A percentile compares a stretch with the other conserved stretches of the same genome.
phyloP scores from a whole-genome alignment of 345 rosid species.

The Cardamine occulta region DNA sequence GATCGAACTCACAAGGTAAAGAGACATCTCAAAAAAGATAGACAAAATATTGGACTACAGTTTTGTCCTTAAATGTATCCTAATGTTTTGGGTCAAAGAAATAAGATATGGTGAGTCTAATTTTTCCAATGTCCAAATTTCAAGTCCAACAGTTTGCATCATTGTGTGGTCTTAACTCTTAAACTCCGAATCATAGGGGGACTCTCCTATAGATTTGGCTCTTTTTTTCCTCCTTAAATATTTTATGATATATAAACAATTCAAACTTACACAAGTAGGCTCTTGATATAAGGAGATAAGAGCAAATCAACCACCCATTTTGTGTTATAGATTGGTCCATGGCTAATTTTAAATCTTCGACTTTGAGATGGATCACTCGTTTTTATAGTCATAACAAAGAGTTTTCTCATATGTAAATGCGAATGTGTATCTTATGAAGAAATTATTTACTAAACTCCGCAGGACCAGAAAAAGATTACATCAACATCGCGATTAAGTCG shows the following conservation, averaged over 20 bases:
- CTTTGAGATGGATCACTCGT: slow-evolving; percentile 21
- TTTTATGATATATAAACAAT: slow-evolving; percentile 29
- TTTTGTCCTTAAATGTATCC: slow-evolving; percentile 38
- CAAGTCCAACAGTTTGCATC: slow-evolving; percentile 32
- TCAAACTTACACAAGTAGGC: slow-evolving; percentile 33
- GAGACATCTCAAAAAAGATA: slow-evolving; percentile 23
- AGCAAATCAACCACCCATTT: slow-evolving; percentile 32
- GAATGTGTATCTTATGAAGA: slow-evolving; percentile 5
- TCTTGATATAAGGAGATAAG: slow-evolving; percentile 37
- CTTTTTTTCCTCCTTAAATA: slow-evolving; percentile 28
- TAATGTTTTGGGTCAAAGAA: slow-evolving; percentile 17
- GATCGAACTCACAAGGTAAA: slow-evolving; percentile 33
- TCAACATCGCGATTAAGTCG: slow-evolving; percentile 25
- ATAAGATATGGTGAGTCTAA: slow-evolving; percentile 23
- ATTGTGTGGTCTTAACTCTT: slow-evolving; percentile 44
- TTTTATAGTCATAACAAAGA: slow-evolving; percentile 32
- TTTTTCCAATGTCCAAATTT: slow-evolving; percentile 17
- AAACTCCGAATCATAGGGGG: slow-evolving; percentile 37
- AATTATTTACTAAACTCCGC: background rate
- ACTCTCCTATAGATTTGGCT: slow-evolving; percentile 37
- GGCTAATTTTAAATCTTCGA: slow-evolving; percentile 27
- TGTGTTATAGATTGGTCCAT: slow-evolving; percentile 41
- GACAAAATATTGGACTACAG: slow-evolving; percentile 29
- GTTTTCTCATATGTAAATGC: slow-evolving; percentile 23
- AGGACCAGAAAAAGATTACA: slow-evolving; percentile 27